A percentile compares a stretch with the other conserved stretches of the same genome.
These are phyloP conservation scores for Aureobasidium sp. DNA, from an alignment of 2,329 filamentous ascomycete species.

Conservation along the genomic window DNA sequence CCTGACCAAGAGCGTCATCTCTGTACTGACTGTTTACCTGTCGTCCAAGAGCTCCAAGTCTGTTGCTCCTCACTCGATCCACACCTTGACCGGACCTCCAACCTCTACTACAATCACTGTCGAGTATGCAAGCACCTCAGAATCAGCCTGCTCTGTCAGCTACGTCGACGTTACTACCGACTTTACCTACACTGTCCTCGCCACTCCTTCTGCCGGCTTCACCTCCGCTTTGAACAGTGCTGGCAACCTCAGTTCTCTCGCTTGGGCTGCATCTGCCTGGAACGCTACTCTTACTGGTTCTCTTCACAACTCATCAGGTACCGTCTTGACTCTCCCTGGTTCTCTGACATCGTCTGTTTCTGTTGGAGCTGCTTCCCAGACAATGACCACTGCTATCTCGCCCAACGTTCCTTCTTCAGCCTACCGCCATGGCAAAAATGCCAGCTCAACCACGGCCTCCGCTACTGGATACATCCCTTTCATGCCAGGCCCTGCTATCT, in stretches of 20 bases:
- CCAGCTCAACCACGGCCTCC: not conserved
- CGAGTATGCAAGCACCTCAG: constrained; percentile 3
- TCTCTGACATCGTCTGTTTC: not conserved
- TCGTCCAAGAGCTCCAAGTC: not conserved
- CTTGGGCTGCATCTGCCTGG: not conserved
- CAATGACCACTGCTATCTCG: not conserved
- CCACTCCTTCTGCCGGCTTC: not conserved
- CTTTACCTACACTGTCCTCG: constrained; percentile 8
- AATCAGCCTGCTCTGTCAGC: constrained; percentile 4
- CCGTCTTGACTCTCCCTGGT: not conserved
- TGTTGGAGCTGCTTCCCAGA: not conserved
- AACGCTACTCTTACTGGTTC: not conserved
- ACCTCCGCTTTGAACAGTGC: not conserved
- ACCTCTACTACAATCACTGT: constrained; percentile 1
- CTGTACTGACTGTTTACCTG: not conserved
- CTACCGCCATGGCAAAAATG: not conserved
- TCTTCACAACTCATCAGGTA: not conserved
- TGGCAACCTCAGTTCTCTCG: not conserved
- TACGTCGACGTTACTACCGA: constrained; percentile 6
- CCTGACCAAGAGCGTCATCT: constrained; percentile 2
- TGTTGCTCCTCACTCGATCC: not conserved
- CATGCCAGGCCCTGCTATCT: not conserved
- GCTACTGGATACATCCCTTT: constrained; percentile 1
- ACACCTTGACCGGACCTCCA: not conserved
- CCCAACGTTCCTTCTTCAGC: not conserved